Evolutionary conservation across 2,329 filamentous ascomycete genomes (phyloP), one percentile per base, ranked within the genome.

Genomic region (Venturia carpophila): DNA sequence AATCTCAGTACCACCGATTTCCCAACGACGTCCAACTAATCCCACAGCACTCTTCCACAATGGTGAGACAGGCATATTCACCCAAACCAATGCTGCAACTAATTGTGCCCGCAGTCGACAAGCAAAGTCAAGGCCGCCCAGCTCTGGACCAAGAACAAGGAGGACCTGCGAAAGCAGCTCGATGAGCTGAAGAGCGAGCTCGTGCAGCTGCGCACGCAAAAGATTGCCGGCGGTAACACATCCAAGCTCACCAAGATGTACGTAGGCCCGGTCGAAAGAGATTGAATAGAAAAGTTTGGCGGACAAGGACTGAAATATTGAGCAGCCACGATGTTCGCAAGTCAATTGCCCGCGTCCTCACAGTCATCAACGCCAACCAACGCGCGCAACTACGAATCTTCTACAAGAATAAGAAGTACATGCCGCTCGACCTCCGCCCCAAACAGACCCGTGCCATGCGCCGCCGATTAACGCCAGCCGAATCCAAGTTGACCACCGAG

Each of bases 351-450:
- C 92, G 93, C 78, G 91, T 97, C 82, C 88, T 99, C 76, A 99
- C 94, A 81, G 87, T 99, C 84, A 96, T 99, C 88, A 99, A 97
- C 87, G 89, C 92, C 82, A 97, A 96, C 87, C 94, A 99, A 86
- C 90, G 95, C 80, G 85, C 91, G 73, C 92, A 97, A 84, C 91
- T 99, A 76, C 92, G 92, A 75, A 86, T 97, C 73, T 97, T 97
- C 90, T 99, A 99, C 88, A 95, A 96, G 87, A 90, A 89, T 88
- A 97, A 97, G 91, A 97, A 97, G 87, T 97, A 97, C 87, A 83
- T 92, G 71, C 94, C 94, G 71, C 91, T 99, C 79, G 95, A 99
- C 81, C 92, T 99, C 84, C 91, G 94, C 82, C 82, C 92, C 79
- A 97, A 97, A 90, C 88, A 94, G 85, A 99, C 94, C 78, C 92